Evolutionary conservation across 2,329 filamentous ascomycete genomes (phyloP).

Genomic region (Scedosporium minutisporum): DNA sequence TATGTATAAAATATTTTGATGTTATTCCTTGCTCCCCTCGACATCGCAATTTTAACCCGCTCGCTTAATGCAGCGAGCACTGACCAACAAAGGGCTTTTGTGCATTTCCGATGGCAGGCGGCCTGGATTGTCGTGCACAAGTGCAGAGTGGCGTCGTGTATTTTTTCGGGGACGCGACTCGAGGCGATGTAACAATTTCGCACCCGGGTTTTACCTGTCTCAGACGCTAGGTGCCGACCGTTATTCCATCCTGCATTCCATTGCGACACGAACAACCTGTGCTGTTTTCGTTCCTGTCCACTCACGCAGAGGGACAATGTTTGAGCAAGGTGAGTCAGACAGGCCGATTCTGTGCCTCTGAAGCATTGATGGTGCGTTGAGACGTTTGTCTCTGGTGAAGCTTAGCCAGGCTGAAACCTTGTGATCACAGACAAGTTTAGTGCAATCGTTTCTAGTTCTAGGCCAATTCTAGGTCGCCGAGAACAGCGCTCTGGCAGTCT

Average conservation of each 20-base stretch:
- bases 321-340: neutral
- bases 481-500: no score
- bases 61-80: slow-evolving; percentile 14
- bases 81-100: slow-evolving; percentile 4
- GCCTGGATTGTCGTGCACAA: neutral
- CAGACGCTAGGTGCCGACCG: neutral
- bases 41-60: slow-evolving; percentile 16
- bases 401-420: no score
- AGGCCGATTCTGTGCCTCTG: neutral
- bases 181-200: neutral
- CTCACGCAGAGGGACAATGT: neutral
- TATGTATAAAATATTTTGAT: neutral
- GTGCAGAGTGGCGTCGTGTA: neutral
- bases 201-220: slow-evolving; percentile 2
- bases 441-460: no score
- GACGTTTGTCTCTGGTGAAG: neutral
- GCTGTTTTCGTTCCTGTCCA: no score
- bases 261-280: neutral
- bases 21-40: neutral
- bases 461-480: no score
- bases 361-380: neutral
- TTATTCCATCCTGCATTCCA: neutral
- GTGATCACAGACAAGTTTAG: no score
- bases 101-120: neutral
- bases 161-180: slow-evolving; percentile 10